phyloP scores from a whole-genome alignment of 306 rosid species.

The Acacia confusa region DNA sequence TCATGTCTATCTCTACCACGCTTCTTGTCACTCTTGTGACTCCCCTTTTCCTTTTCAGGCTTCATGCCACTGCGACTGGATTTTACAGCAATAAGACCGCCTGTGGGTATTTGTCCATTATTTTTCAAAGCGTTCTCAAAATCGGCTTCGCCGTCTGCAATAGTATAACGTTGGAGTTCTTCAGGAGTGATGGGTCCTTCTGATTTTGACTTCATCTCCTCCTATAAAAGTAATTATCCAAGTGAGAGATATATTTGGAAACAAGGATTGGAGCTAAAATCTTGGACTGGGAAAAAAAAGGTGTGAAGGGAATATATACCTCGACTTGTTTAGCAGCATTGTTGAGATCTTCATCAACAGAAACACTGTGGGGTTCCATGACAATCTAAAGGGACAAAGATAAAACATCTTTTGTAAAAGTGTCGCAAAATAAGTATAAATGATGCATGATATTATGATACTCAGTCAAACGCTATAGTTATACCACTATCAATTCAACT shows the following conservation, averaged over 20 bases:
- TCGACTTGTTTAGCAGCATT: conserved; percentile 77
- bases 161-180: conserved; percentile 47
- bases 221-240: conserved; percentile 33
- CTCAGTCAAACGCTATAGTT: background rate
- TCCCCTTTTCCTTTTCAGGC: conserved; percentile 34
- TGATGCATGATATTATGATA: background rate
- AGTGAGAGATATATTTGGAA: conserved; percentile 1
- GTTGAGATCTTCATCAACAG: conserved; percentile 80
- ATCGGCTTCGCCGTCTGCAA: conserved; percentile 45
- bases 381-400: conserved; percentile 48
- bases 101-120: conserved; percentile 42
- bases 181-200: conserved; percentile 43
- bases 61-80: conserved; percentile 42
- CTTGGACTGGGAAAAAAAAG: background rate
- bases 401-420: background rate
- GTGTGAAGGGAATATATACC: conserved; percentile 43
- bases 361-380: conserved; percentile 74
- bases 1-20: conserved; percentile 36
- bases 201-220: conserved; percentile 41
- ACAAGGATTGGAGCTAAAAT: background rate
- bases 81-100: conserved; percentile 49
- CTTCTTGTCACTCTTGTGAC: conserved; percentile 40
- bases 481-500: conserved; percentile 27
- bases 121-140: conserved; percentile 44
- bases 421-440: conserved; percentile 13